Base-by-base conservation (phyloP, 208 protist genomes). In the Leishmania martiniquensis region DNA sequence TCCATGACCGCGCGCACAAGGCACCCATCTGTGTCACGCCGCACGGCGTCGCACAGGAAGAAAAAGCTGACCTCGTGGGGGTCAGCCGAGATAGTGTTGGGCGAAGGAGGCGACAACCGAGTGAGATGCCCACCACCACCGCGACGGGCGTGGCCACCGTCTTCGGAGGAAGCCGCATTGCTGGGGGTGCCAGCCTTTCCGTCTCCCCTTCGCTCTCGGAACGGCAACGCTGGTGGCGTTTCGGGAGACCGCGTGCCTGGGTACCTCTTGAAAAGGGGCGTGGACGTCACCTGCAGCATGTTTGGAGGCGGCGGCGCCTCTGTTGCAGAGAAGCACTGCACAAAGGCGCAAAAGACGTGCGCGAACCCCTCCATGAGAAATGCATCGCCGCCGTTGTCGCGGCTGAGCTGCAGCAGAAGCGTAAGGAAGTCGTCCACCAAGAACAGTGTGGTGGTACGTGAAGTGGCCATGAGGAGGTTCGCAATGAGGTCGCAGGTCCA, bases 401-500 rank as follows among this genome's bases (percentile, higher is more conserved):
- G 79, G 65, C 91, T 59, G 20, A 85, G 65, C 34, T 83, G 78
- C 22, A 94, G 63, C 71, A 92, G 73, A 74, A 90, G 75, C 12
- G 72, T 37, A 12, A 82, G 70, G 49, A 93, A 70, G n/a, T 86
- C 89, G 49, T 90, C 85, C 32, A 80, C 70, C 29, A 91, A 54
- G 55, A 92, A 85, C 13, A 81, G 67, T 34, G 82, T 84, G 34
- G 87, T 77, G 68, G 79, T 59, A 55, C 80, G 59, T n/a, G 71
- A 70, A 59, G 87, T 70, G 10, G 71, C 32, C 34, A 72, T 42
- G 20, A 87, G 73, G 2, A 91, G 70, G 74, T 92, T 91, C 66
- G 77, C 86, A 5, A 93, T 68, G 12, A 90, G 72, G n/a, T 81
- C 79, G 63, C 76, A 88, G 32, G 78, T 60, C 89, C 89, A 93